Base-by-base conservation (phyloP, 2,329 filamentous ascomycete species). In the Arthrobotrys sinensis region DNA sequence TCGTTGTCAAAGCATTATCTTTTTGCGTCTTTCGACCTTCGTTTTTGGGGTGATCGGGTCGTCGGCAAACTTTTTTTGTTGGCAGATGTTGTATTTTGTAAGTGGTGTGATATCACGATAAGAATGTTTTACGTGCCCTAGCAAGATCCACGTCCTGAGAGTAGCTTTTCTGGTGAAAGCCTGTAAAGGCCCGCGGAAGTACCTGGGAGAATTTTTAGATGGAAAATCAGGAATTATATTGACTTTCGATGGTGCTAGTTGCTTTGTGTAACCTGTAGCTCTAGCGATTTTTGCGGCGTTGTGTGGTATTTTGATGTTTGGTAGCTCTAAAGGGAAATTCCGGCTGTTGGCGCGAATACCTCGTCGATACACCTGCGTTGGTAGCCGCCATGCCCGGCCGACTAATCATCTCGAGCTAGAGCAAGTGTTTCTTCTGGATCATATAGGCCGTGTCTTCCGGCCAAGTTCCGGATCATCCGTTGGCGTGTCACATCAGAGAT, bases 1-100 rank as follows among this genome's bases (percentile, higher is more conserved):
- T 70, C 63, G 77, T 76, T 80, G 73, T 72, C 77, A 79, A 48
- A 32, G n/a, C 16, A 36, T 57, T 73, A 14, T 50, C 50, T 76
- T 64, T 64, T 69, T 65, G 16, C 34, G 38, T 63, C 21, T 75
- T 65, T 57, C 60, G 45, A 69, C 14, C 10, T 46, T 52, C 19
- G 11, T 52, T 52, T 52, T 52, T 52, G 24, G 32, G 32, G n/a
- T 38, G 52, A 55, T 57, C 52, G n/a, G 52, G 32, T 57, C 53
- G 53, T 38, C 36, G 52, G 36, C 24, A 62, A 63, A 32, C 48
- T 24, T 3, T 53, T 60, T 48, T 43, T 28, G 52, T 60, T 24
- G 65, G 21, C 28, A 11, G 28, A 28, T 48, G 62, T 21, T 16
- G 45, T 10, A 24, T 64, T 43, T 55, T 50, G 21, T 10, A 19